Conservation (phyloP, 768 basidiomycete species). For the Daedaleopsis nitida region DNA sequence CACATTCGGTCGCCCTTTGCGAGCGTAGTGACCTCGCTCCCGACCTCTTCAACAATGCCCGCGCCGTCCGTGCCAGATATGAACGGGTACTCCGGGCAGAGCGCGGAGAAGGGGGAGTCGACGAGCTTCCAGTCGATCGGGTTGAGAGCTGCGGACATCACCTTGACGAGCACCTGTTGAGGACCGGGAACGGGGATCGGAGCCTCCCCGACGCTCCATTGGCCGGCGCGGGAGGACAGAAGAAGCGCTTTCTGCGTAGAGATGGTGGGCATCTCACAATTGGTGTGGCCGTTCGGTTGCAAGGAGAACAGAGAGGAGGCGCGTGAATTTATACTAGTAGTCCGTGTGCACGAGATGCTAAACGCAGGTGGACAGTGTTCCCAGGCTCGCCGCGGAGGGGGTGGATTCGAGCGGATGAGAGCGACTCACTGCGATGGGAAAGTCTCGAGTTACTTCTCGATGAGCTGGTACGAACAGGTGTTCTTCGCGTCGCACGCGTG, state of each 20-base stretch:
- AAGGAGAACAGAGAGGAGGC: no score
- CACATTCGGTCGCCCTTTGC: constrained; percentile 37
- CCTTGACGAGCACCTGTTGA: constrained; percentile 32
- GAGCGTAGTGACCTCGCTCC: constrained; percentile 34
- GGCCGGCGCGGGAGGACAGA: constrained; percentile 3
- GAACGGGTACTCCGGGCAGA: constrained; percentile 9
- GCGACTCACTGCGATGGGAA: no score
- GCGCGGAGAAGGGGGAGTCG: constrained; percentile 7
- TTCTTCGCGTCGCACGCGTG: no score
- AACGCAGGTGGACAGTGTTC: no score
- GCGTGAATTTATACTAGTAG: no score
- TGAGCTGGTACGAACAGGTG: no score
- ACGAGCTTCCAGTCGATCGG: constrained; percentile 40
- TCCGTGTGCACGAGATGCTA: no score
- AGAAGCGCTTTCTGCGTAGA: constrained; percentile 22
- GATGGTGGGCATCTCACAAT: not conserved
- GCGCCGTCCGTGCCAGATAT: constrained; percentile 23
- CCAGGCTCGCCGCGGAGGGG: no score
- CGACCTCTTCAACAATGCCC: constrained; percentile 29
- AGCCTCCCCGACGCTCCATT: not conserved
- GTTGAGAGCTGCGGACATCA: constrained; percentile 33
- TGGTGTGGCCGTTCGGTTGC: no score
- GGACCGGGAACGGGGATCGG: constrained; percentile 15
- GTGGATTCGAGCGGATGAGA: no score
- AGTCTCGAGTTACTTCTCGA: no score